These are phyloP conservation scores for Ascochyta koolunga DNA, from an alignment of 2,329 filamentous ascomycete genomes.

Conservation along the genomic window DNA sequence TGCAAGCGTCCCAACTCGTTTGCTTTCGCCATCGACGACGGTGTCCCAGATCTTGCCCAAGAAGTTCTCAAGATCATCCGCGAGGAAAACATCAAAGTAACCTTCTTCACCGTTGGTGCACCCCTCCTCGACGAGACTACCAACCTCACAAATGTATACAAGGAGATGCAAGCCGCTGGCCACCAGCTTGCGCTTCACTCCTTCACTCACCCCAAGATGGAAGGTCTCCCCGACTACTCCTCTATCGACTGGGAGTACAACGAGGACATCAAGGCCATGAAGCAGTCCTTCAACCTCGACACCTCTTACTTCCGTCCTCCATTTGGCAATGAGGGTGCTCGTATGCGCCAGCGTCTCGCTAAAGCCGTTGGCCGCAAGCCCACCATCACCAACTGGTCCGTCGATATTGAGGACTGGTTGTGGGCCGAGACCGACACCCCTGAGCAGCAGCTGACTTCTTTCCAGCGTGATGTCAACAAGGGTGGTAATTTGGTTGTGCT, in stretches of 20 bases:
- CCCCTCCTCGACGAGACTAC: conserved; percentile 64
- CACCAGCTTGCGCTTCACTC: conserved; percentile 74
- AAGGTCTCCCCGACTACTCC: conserved; percentile 59
- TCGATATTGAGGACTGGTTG: conserved; percentile 74
- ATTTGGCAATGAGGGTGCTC: conserved; percentile 70
- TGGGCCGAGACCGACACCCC: conserved; percentile 68
- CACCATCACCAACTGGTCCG: conserved; percentile 70
- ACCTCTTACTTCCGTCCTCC: conserved; percentile 70
- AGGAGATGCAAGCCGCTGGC: conserved; percentile 65
- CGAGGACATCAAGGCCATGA: conserved; percentile 61
- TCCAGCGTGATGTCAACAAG: conserved; percentile 66
- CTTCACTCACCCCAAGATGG: conserved; percentile 72
- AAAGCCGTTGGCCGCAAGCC: conserved; percentile 53
- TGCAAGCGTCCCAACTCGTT: conserved; percentile 73
- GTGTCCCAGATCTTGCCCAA: conserved; percentile 64
- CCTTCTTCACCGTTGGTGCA: conserved; percentile 73
- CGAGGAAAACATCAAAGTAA: conserved; percentile 67
- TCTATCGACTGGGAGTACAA: conserved; percentile 68
- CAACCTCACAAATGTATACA: conserved; percentile 68
- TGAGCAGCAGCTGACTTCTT: conserved; percentile 70
- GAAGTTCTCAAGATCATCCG: conserved; percentile 67
- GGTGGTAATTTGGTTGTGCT: conserved; percentile 71
- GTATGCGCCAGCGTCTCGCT: conserved; percentile 68
- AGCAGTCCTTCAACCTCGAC: conserved; percentile 41
- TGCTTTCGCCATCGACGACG: conserved; percentile 75